Evolutionary conservation across 1,284 basidiomycete species (phyloP).

Genomic region (Lentinus polychrous): DNA sequence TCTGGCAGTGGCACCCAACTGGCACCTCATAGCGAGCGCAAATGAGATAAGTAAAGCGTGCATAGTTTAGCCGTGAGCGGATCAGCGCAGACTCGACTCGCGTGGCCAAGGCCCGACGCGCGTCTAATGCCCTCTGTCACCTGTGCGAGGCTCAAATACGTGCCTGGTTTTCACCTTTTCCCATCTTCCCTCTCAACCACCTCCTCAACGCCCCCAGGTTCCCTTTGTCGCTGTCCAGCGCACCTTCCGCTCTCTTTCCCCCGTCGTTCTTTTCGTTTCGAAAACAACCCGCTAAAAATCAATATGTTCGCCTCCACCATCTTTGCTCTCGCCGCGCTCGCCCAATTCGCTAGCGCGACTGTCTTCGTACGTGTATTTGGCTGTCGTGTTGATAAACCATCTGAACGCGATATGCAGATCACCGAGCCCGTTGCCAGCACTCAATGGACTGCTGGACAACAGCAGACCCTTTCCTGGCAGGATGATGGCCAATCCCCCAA

Average conservation of each 20-base stretch:
- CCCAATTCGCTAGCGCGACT: constrained; percentile 47
- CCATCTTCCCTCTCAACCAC: not conserved
- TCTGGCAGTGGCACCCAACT: too few species aligned
- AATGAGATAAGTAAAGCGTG: too few species aligned
- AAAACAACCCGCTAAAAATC: constrained; percentile 17
- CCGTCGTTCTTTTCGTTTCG: constrained; percentile 25
- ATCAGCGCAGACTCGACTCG: too few species aligned
- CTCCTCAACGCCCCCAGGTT: constrained; percentile 9
- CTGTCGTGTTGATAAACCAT: not conserved
- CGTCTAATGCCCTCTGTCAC: too few species aligned
- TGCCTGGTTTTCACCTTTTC: not conserved
- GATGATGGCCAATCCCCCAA: constrained; percentile 52
- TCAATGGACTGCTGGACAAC: constrained; percentile 51
- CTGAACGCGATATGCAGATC: constrained; percentile 32
- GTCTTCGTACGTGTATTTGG: constrained; percentile 45
- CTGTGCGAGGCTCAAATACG: not conserved
- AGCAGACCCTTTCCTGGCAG: constrained; percentile 58
- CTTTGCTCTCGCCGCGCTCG: constrained; percentile 47
- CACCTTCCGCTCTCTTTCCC: constrained; percentile 31
- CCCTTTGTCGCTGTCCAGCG: constrained; percentile 19
- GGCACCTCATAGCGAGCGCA: too few species aligned
- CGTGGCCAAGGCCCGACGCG: too few species aligned
- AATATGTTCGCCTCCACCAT: constrained; percentile 47
- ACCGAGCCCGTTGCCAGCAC: constrained; percentile 52
- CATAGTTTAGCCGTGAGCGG: too few species aligned